A percentile compares a stretch with the other conserved stretches of the same genome.
Evolutionary conservation across 768 basidiomycete genomes (phyloP).

Genomic region (Goffeauzyma gilvescens): DNA sequence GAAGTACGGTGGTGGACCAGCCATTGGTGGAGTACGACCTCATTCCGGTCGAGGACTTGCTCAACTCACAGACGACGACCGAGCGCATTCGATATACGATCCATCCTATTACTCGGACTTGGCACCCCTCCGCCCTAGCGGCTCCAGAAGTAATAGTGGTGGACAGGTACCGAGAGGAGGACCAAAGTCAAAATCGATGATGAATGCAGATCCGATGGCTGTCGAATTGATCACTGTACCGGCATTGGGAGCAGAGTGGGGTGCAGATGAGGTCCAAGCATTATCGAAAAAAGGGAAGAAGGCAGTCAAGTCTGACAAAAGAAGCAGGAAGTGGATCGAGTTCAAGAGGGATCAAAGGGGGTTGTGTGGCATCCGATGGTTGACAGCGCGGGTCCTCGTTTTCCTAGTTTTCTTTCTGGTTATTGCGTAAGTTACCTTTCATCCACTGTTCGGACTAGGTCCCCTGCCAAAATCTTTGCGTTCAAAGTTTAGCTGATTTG

Average conservation of each 20-base stretch:
- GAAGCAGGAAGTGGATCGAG: conserved; percentile 45
- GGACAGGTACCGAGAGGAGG: neutral
- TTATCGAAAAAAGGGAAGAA: no score
- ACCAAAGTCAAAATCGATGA: neutral
- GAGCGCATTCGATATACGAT: no score
- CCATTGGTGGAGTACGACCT: neutral
- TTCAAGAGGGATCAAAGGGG: conserved; percentile 68
- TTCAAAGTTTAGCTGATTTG: neutral
- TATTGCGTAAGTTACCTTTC: conserved; percentile 42
- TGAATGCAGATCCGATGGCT: conserved; percentile 5
- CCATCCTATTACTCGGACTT: no score
- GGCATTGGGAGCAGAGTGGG: conserved; percentile 59
- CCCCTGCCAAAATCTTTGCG: neutral
- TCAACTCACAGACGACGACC: neutral
- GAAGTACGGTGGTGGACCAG: conserved; percentile 1
- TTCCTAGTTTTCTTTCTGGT: conserved; percentile 42
- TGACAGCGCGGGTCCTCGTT: conserved; percentile 53
- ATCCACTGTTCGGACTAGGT: conserved; percentile 8
- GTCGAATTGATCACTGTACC: conserved; percentile 87
- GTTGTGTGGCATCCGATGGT: conserved; percentile 51
- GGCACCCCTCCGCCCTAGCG: neutral
- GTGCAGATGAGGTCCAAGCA: no score
- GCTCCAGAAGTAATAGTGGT: neutral
- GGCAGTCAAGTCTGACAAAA: no score
- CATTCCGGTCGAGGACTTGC: neutral